A percentile compares a stretch with the other conserved stretches of the same genome.
These are phyloP conservation scores for Trypanosoma platydactyli DNA, from an alignment of 208 protist species.

Conservation along the genomic window DNA sequence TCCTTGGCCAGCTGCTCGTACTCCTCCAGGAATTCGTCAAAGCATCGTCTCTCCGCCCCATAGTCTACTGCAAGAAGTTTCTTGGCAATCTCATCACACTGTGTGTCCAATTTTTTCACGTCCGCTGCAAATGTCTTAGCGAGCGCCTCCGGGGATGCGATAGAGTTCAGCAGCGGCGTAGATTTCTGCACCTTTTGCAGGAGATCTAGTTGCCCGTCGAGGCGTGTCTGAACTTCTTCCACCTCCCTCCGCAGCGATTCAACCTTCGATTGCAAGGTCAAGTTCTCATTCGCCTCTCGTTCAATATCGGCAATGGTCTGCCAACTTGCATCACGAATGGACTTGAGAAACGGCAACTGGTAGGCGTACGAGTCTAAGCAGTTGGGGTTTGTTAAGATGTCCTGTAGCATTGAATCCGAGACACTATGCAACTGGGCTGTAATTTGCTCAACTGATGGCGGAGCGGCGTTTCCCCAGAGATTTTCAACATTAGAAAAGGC, in stretches of 20 bases:
- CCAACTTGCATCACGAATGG: constrained; percentile 59
- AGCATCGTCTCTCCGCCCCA: constrained; percentile 38
- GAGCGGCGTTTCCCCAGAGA: constrained; percentile 68
- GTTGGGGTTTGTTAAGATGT: constrained; percentile 70
- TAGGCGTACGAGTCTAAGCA: constrained; percentile 87
- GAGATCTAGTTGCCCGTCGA: constrained; percentile 48
- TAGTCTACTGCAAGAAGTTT: constrained; percentile 33
- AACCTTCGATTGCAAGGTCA: constrained; percentile 44
- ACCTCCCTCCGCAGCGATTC: constrained; percentile 56
- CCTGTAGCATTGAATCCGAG: constrained; percentile 64
- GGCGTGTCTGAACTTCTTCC: constrained; percentile 39
- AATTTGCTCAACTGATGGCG: constrained; percentile 57
- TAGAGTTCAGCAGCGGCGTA: constrained; percentile 48
- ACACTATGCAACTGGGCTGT: constrained; percentile 42
- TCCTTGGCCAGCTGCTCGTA: constrained; percentile 57
- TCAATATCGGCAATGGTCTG: constrained; percentile 67
- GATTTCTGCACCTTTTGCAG: constrained; percentile 40
- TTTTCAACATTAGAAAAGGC: constrained; percentile 64
- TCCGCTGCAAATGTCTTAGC: constrained; percentile 64
- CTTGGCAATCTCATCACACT: constrained; percentile 34
- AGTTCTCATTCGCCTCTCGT: constrained; percentile 54
- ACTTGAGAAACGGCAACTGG: constrained; percentile 79
- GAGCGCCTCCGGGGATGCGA: constrained; percentile 66
- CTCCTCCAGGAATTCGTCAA: constrained; percentile 55
- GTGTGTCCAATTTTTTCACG: constrained; percentile 29